Evolutionary conservation across 176 grass and related monocot genomes (phyloP), one percentile per base, ranked within the genome.

Genomic region (Bromus sterilis): DNA sequence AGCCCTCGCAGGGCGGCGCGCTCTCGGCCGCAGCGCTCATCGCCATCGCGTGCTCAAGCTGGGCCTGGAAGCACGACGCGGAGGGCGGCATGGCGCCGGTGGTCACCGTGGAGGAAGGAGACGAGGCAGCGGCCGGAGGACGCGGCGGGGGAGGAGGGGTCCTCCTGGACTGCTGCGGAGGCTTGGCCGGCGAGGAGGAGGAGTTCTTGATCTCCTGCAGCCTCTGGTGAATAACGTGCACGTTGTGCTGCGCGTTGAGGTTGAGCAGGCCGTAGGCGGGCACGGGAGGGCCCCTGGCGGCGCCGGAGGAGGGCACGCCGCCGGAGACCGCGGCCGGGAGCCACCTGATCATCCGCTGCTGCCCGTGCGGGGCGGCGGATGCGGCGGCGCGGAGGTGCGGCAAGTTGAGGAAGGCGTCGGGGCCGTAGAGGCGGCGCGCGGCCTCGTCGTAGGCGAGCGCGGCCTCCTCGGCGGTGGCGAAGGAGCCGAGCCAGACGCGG

Each of bases 161-260:
- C 25, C 58, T 46, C 58, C 42, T 84, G 8, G 67, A 67, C 25
- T 53, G 48, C 48, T 51, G 48, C 48, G 55, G 71, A 1, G 84
- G 79, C 30, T 70, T 84, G 14, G 72, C 36, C 35, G 77, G 34
- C 33, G 36, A 32, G 46, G 53, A 31, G 4, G 56, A 76, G 56
- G 11, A 36, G 39, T 56, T 86, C 46, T 95, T 95, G 60, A 99
- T 87, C 83, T 99, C 96, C 77, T 99, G 96, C 21, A 99, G 82
- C 81, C 85, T 89, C 85, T 99, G 96, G 80, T 99, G 91, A 65
- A 99, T 99, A 89, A 90, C 93, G 73, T 99, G 93, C n/a, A 99
- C 96, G 76, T 99, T 99, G 87, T 99, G 96, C 78, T 99, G 96
- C 35, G 92, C 96, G 78, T 91, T 99, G 84, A 99, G 93, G 89